Evolutionary conservation across 2,329 filamentous ascomycete genomes (phyloP), one percentile per base, ranked within the genome.

Genomic region (Cercospora sp.): DNA sequence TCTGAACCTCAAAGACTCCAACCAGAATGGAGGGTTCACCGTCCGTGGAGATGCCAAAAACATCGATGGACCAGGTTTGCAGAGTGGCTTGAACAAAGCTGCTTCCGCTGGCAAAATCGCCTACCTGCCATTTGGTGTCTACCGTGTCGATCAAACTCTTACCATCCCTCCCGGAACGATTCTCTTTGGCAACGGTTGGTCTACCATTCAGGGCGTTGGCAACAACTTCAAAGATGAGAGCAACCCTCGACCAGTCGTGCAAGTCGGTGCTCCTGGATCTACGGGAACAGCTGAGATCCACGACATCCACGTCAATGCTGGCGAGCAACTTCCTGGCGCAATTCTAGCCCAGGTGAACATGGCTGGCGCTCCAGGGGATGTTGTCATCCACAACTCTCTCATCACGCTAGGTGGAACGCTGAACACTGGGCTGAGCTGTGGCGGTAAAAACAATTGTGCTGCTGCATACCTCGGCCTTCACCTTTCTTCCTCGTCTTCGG

Each of bases 141-240:
- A 85, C 72, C 75, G 81, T 31, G 79, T 85, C 23, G 80, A 77
- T 0, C 73, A 77, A 10, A 85, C 83, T 0, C 73, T 85, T 12
- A 78, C 79, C n/a, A 74, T 85, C 58, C 83, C 83, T 1, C 73
- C 79, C 1, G 82, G 83, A 6, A 84, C 84, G 1, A 79, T 80
- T 1, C 81, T 88, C 28, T 80, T 87, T 8, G 87, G 87, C 31
- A 84, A 87, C 74, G 81, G 81, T 3, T 86, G 84, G 79, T 80
- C 84, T 81, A 5, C 83, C 85, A 72, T 81, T 26, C 60, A 80
- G 18, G 85, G 79, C 1, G 76, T 76, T 5, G 86, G 86, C 9
- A 64, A 71, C 68, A 81, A 78, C 55, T 88, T 84, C 75, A 80
- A 74, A 63, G 77, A 82, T 64, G 74, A 77, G 0, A 75, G 69